These are phyloP conservation scores for Vanilla planifolia DNA, from an alignment of 106 monocot species.

Conservation along the genomic window DNA sequence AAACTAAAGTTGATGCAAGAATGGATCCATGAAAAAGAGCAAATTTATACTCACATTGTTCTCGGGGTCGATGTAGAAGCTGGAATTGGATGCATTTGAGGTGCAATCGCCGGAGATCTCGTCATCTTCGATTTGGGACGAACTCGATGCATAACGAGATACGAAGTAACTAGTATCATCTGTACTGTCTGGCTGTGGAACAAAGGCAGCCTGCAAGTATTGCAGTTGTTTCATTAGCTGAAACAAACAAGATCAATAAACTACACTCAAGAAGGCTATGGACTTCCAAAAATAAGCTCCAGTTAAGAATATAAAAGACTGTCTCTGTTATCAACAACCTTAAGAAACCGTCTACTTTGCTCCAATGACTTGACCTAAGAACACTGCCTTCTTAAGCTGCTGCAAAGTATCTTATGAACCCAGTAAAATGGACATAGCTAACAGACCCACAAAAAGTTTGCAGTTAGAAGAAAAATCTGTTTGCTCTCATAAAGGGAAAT, in stretches of 20 bases:
- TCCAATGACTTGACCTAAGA: too few relatives aligned
- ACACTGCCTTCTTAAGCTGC: too few relatives aligned
- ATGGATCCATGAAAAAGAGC: background rate
- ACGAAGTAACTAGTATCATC: slow-evolving; percentile 73
- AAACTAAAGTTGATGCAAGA: background rate
- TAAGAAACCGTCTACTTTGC: too few relatives aligned
- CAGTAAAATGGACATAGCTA: too few relatives aligned
- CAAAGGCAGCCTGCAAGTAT: slow-evolving; percentile 50
- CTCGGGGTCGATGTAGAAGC: slow-evolving; percentile 17
- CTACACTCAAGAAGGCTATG: too few relatives aligned
- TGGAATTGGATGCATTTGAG: slow-evolving; percentile 29
- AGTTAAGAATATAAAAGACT: too few relatives aligned
- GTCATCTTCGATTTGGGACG: slow-evolving; percentile 14
- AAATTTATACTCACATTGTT: slow-evolving; percentile 14
- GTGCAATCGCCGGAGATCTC: slow-evolving; percentile 28
- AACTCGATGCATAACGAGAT: slow-evolving; percentile 35
- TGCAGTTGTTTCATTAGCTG: background rate
- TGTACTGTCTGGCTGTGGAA: slow-evolving; percentile 56
- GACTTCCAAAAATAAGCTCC: too few relatives aligned
- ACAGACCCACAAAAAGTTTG: too few relatives aligned
- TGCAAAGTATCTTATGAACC: too few relatives aligned
- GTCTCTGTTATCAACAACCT: too few relatives aligned
- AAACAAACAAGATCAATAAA: background rate
- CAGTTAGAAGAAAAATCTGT: too few relatives aligned
- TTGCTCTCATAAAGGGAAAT: too few relatives aligned